A percentile compares a stretch with the other conserved stretches of the same genome.
phyloP scores from a whole-genome alignment of 352 stramenopile genomes.

The Pythium scleroteichum region DNA sequence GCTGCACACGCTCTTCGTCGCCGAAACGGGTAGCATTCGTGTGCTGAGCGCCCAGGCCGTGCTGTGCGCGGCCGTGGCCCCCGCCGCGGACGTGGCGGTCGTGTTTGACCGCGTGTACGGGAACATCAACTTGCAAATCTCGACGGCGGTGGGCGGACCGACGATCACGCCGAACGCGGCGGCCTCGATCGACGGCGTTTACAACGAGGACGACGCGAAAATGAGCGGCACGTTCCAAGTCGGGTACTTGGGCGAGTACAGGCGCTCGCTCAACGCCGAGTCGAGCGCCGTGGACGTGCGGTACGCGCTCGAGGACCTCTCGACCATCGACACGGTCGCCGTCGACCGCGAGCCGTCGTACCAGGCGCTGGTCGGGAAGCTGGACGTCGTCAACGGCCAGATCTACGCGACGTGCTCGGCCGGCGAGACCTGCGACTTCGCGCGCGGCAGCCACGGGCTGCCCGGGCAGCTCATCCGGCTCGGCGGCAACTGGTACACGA shows the following conservation, averaged over 20 bases:
- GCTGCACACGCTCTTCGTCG: conserved; percentile 50
- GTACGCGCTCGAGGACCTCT: conserved; percentile 65
- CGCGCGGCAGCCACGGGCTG: conserved; percentile 51
- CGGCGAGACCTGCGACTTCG: conserved; percentile 54
- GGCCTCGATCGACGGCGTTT: conserved; percentile 60
- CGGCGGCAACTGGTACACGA: conserved; percentile 67
- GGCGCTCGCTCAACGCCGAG: conserved; percentile 63
- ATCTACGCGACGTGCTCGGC: conserved; percentile 62
- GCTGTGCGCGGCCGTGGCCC: conserved; percentile 38
- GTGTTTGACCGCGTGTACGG: conserved; percentile 68
- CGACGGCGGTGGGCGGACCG: conserved; percentile 11
- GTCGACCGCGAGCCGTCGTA: conserved; percentile 51
- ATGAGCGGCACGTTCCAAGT: conserved; percentile 86
- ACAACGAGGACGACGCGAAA: conserved; percentile 40
- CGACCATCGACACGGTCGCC: conserved; percentile 51
- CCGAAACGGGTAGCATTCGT: conserved; percentile 57
- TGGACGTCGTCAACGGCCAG: conserved; percentile 58
- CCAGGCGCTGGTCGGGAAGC: conserved; percentile 41
- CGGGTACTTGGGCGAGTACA: conserved; percentile 62
- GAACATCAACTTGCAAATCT: conserved; percentile 36
- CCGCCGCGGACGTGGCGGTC: conserved; percentile 44
- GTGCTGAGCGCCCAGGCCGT: conserved; percentile 46
- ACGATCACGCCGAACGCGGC: conserved; percentile 29
- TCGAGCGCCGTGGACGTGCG: conserved; percentile 64
- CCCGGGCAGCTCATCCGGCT: conserved; percentile 60